Base-by-base conservation (phyloP, 2,329 filamentous ascomycete species). In the Hypocrella siamensis region DNA sequence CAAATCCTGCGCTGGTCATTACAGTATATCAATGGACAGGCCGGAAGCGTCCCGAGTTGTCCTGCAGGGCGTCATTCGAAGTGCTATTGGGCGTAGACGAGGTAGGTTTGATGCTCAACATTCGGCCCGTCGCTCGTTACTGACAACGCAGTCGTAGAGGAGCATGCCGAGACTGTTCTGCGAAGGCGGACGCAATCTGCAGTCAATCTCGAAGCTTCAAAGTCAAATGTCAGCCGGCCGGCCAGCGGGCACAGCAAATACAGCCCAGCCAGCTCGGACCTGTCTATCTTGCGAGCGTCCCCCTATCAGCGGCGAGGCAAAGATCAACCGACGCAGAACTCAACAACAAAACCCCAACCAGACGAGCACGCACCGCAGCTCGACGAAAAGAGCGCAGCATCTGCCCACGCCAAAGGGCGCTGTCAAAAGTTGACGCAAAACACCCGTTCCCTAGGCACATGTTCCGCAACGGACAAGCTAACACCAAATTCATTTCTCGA, bases 11-110 rank as follows among this genome's bases (percentile, higher is more conserved):
- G 67, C 88, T 38, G 71, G 74, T 38, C 73, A 78, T 33, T 79
- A 84, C 49, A 78, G 80, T 48, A 78, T 80, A 18, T 83, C 83
- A 5, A 60, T 69, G 27, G 70, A 73, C 35, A 70, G 70, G 21
- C 71, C 79, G 5, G 79, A 85, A 44, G 78, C 70, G 39, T 75
- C 82, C 42, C 76, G 79, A 47, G 69, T 73, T 45, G 86, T 81
- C 48, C 66, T 96, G 27, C 77, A 78, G 31, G 67, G 76, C 17
- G 77, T 93, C 40, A 57, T 93, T 35, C 70, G 75, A 46, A 73
- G 75, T 24, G 72, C 86, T 24, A 69, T 90, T 41, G 57, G 68
- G 30, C 66, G 66, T 44, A 69, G 71, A 54, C 67, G 69, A 61
- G 78, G 83, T 88, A 58, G 64, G 72, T 21, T 18, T 14, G 31